Conservation (phyloP, 352 stramenopile genomes). For the Globisporangium cederbergense region DNA sequence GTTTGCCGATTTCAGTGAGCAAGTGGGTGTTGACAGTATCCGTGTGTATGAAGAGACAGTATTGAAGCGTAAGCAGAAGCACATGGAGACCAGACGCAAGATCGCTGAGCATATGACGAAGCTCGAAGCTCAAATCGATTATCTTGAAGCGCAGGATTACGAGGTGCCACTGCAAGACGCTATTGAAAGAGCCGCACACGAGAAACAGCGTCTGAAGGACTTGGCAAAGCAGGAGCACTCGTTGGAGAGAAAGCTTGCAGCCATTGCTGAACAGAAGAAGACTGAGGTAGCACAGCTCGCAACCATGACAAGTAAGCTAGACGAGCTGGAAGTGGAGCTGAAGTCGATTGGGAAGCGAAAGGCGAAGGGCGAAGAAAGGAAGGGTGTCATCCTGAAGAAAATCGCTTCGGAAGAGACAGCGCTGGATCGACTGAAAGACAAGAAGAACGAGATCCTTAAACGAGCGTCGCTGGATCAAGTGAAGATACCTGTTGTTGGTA, state of each 20-base stretch:
- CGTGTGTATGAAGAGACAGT: conserved; percentile 93
- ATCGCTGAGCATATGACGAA: conserved; percentile 83
- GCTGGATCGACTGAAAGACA: conserved; percentile 90
- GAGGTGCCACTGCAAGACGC: conserved; percentile 40
- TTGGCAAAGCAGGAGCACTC: conserved; percentile 47
- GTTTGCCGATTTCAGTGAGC: conserved; percentile 79
- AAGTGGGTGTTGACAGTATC: conserved; percentile 78
- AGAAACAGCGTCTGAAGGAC: conserved; percentile 51
- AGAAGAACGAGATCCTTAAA: conserved; percentile 94
- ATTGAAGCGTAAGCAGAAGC: conserved; percentile 76
- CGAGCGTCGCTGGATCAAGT: conserved; percentile 95
- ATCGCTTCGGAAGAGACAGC: conserved; percentile 88
- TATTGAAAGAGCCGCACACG: conserved; percentile 38
- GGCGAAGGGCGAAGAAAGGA: conserved; percentile 59
- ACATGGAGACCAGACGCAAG: conserved; percentile 65
- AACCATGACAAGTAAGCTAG: conserved; percentile 32
- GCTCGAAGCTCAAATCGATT: conserved; percentile 72
- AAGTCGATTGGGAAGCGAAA: conserved; percentile 61
- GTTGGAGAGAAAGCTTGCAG: conserved; percentile 40
- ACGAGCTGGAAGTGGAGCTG: conserved; percentile 61
- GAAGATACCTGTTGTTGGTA: conserved; percentile 64
- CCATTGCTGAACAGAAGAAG: conserved; percentile 79
- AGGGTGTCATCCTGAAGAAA: conserved; percentile 70
- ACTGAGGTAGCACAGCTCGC: conserved; percentile 41
- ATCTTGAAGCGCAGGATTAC: conserved; percentile 67